Percentiles rank a stretch among this genome's conserved stretches.
These are phyloP conservation scores for Boeremia exigua DNA, from an alignment of 2,329 filamentous ascomycete genomes.

Conservation along the genomic window DNA sequence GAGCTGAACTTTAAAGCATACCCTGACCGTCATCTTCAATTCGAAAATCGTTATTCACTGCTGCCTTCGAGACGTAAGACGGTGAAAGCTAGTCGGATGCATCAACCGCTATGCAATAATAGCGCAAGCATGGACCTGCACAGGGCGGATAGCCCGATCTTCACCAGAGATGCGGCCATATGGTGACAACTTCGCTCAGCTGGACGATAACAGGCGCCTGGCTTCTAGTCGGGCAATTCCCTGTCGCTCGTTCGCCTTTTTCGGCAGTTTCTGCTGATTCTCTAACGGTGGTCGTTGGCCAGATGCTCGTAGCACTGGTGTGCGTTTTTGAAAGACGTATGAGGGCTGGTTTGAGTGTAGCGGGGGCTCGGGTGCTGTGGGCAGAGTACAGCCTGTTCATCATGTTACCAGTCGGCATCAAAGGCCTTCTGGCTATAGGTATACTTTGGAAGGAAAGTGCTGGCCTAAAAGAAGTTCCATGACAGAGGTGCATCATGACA, in stretches of 20 bases:
- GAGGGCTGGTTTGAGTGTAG: background rate
- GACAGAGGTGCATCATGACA: background rate
- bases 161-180: slow-evolving; percentile 34
- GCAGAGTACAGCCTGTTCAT: background rate
- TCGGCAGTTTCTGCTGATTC: background rate
- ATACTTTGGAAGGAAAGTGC: background rate
- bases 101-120: background rate
- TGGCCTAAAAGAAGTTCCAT: background rate
- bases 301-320: background rate
- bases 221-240: background rate
- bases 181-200: slow-evolving; percentile 10
- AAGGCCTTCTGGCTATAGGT: background rate
- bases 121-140: background rate
- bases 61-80: too few species aligned
- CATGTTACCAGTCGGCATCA: background rate
- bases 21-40: too few species aligned
- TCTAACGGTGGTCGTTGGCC: background rate
- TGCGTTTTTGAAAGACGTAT: background rate
- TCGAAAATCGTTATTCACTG: too few species aligned
- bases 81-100: too few species aligned
- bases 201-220: background rate
- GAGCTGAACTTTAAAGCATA: too few species aligned
- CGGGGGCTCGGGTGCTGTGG: background rate
- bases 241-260: background rate
- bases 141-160: background rate